phyloP scores from a whole-genome alignment of 2,329 filamentous ascomycete species.

The Zymoseptoria passerinii region DNA sequence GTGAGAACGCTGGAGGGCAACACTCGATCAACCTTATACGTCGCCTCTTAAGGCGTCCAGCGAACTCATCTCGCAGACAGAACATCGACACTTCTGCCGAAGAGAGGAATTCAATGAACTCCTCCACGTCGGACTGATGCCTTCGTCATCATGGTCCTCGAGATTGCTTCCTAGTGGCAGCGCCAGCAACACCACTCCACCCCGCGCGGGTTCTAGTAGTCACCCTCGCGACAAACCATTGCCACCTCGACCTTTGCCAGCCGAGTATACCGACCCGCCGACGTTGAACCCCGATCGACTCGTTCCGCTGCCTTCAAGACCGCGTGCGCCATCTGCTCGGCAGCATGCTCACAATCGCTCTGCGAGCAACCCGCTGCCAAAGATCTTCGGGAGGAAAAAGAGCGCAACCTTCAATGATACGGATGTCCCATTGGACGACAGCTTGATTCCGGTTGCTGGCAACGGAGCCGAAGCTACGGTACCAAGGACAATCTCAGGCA shows the following conservation, averaged over 20 bases:
- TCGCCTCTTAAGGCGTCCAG: background rate
- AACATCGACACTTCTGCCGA: background rate
- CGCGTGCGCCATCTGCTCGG: slow-evolving; percentile 10
- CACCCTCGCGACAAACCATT: slow-evolving; percentile 17
- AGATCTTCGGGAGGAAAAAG: slow-evolving; percentile 54
- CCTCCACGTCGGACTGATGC: slow-evolving; percentile 17
- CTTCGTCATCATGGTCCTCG: slow-evolving; percentile 27
- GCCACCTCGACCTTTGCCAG: slow-evolving; percentile 14
- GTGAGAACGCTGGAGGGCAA: background rate
- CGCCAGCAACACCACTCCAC: slow-evolving; percentile 12
- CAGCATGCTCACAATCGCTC: slow-evolving; percentile 45
- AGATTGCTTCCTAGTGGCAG: slow-evolving; percentile 24
- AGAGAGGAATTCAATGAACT: background rate
- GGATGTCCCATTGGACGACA: slow-evolving; percentile 37
- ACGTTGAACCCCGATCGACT: slow-evolving; percentile 18
- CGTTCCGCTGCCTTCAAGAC: slow-evolving; percentile 14
- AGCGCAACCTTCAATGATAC: slow-evolving; percentile 36
- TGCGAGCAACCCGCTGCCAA: slow-evolving; percentile 72
- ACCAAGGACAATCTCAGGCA: slow-evolving; percentile 23
- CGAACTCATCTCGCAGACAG: background rate
- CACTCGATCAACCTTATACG: background rate
- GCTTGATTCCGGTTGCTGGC: slow-evolving; percentile 33
- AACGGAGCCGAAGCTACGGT: slow-evolving; percentile 26
- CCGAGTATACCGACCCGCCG: slow-evolving; percentile 15
- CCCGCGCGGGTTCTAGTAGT: slow-evolving; percentile 7